Base-by-base conservation (phyloP, 108 stramenopile genomes). In the Cyclostephanos tholiformis region DNA sequence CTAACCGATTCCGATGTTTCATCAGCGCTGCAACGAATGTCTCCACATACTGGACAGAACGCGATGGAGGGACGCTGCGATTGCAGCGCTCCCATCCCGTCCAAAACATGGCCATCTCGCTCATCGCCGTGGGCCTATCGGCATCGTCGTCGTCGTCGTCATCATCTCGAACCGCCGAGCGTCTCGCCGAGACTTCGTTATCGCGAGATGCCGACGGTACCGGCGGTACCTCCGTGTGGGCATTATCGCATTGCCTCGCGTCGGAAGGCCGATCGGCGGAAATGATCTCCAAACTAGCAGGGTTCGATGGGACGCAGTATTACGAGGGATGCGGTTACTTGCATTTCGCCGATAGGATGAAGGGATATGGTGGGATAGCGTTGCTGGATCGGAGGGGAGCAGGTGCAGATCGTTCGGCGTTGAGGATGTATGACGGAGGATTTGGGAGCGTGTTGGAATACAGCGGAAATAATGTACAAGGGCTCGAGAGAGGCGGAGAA, bases 41-140 rank as follows among this genome's bases (percentile, higher is more conserved):
- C 27, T 76, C 88, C 11, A 65, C 89, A 2, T 95, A 95, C 63
- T 95, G 93, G 91, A 71, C 82, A 22, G 93, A 95, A 79, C 89
- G 93, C 32, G 75, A 85, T 29, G 59, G 70, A 63, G 75, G 67
- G 65, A 25, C 85, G 17, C 74, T 82, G 44, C 72, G 79, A 38
- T 19, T 86, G 6, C 82, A 77, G 6, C 89, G 84, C 2, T 74
- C 80, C 13, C 83, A 89, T 39, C 84, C 88, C 39, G 91, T 86
- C 23, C 87, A 91, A 79, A 74, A 84, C 36, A 73, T 89, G n/a
- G 90, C 79, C 6, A 72, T 76, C 4, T 66, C 88, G 8, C 77
- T 86, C 41, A 84, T 92, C 29, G 85, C 93, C 7, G 75, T 92
- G 11, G 93, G 93, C 63, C 69, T 90, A 11, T 88, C 92, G 5